These are phyloP conservation scores for Scutellaria barbata DNA, from an alignment of 257 asterid genomes.

Conservation along the genomic window DNA sequence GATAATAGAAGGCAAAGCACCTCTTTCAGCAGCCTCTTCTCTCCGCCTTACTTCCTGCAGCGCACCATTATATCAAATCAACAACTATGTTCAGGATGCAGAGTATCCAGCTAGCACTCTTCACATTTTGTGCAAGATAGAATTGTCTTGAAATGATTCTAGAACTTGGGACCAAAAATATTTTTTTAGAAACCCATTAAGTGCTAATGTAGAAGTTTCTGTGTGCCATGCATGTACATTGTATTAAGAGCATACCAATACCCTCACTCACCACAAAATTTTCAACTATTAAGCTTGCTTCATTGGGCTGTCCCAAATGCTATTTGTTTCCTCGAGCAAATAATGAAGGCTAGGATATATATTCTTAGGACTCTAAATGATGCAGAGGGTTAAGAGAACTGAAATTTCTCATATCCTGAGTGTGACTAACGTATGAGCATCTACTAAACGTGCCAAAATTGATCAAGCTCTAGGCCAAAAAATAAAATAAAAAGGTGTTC, in stretches of 20 bases:
- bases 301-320: background rate
- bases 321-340: slow-evolving; percentile 1
- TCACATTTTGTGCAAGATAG: slow-evolving; percentile 6
- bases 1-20: slow-evolving; percentile 42
- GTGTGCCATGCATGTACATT: background rate
- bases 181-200: slow-evolving; percentile 6
- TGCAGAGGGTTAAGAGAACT: background rate
- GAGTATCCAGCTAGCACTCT: slow-evolving; percentile 9
- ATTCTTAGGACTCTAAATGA: background rate
- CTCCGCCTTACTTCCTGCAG: slow-evolving; percentile 72
- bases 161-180: slow-evolving; percentile 14
- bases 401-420: background rate
- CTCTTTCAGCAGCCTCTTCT: slow-evolving; percentile 91
- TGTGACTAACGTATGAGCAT: slow-evolving; percentile 7
- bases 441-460: too few relatives aligned
- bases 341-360: background rate
- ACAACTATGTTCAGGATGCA: slow-evolving; percentile 23
- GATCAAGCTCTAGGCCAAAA: too few relatives aligned
- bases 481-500: too few relatives aligned
- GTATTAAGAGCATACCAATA: slow-evolving; percentile 6
- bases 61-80: slow-evolving; percentile 35
- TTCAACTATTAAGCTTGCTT: background rate
- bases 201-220: slow-evolving; percentile 16
- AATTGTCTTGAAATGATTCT: background rate
- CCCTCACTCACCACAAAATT: background rate